Conservation (phyloP, 2,329 filamentous ascomycete species). For the Fusarium sp. region DNA sequence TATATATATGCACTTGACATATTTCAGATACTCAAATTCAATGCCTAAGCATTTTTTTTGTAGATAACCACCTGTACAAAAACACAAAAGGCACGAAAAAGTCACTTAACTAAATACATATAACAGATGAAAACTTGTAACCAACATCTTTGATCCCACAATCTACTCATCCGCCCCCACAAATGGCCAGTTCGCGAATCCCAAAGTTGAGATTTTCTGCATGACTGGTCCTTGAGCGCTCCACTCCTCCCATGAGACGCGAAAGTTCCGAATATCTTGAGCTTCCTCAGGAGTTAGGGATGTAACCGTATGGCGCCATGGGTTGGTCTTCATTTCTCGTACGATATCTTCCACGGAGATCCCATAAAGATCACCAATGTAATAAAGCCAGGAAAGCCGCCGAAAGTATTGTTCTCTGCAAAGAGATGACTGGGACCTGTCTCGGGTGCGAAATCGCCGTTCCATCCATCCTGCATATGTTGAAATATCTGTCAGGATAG, state of each 20-base stretch:
- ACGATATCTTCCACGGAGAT: background rate
- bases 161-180: background rate
- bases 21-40: too few relatives aligned
- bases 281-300: rapidly evolving
- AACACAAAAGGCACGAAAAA: too few relatives aligned
- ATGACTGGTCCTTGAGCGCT: background rate
- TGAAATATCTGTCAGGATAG: background rate
- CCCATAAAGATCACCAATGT: background rate
- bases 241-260: background rate
- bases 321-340: rapidly evolving
- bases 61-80: too few relatives aligned
- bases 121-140: background rate
- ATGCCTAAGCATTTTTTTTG: too few relatives aligned
- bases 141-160: background rate
- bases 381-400: background rate
- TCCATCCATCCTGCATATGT: background rate
- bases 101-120: too few relatives aligned
- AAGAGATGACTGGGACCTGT: background rate
- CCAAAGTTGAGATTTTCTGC: background rate
- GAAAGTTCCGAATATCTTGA: background rate
- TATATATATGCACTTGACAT: too few relatives aligned
- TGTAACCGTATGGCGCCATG: background rate
- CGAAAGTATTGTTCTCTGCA: background rate
- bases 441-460: too few relatives aligned
- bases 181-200: background rate